phyloP scores from a whole-genome alignment of 2,329 filamentous ascomycete species.

The Fusarium sp. region DNA sequence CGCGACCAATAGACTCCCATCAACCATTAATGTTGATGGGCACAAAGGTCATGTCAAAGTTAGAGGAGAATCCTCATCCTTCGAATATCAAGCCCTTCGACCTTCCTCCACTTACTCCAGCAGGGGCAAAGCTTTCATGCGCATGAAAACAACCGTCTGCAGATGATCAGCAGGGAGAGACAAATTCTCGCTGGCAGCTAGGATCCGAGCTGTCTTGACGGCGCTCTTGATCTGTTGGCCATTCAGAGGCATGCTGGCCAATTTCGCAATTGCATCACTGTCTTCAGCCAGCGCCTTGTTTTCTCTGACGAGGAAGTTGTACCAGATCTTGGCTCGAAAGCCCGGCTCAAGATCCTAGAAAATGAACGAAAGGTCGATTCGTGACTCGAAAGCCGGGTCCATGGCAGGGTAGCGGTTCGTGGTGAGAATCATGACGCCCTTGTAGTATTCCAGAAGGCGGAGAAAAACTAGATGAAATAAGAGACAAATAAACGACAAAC shows the following conservation, averaged over 20 bases:
- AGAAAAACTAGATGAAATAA: conserved; percentile 33
- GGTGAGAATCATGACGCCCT: conserved; percentile 55
- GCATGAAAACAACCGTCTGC: conserved; percentile 8
- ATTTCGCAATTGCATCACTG: background rate
- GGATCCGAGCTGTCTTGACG: conserved; percentile 16
- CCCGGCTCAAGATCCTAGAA: conserved; percentile 46
- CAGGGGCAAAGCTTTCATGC: background rate
- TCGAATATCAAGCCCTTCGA: background rate
- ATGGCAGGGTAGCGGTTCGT: conserved; percentile 57
- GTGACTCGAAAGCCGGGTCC: conserved; percentile 58
- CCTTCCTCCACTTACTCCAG: background rate
- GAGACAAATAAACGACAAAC: background rate
- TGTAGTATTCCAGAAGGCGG: conserved; percentile 52
- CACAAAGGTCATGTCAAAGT: background rate
- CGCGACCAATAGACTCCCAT: background rate
- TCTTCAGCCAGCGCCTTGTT: background rate
- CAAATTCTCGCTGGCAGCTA: conserved; percentile 1
- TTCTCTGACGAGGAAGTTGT: background rate
- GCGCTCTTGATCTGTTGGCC: conserved; percentile 39
- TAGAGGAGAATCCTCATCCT: background rate
- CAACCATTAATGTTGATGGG: no score
- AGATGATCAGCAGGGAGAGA: conserved; percentile 8
- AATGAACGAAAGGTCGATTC: conserved; percentile 57
- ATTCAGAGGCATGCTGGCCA: conserved; percentile 14
- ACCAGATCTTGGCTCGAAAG: conserved; percentile 44